These are phyloP conservation scores for Themeda triandra DNA, from an alignment of 176 grass and related monocot genomes.

Conservation along the genomic window DNA sequence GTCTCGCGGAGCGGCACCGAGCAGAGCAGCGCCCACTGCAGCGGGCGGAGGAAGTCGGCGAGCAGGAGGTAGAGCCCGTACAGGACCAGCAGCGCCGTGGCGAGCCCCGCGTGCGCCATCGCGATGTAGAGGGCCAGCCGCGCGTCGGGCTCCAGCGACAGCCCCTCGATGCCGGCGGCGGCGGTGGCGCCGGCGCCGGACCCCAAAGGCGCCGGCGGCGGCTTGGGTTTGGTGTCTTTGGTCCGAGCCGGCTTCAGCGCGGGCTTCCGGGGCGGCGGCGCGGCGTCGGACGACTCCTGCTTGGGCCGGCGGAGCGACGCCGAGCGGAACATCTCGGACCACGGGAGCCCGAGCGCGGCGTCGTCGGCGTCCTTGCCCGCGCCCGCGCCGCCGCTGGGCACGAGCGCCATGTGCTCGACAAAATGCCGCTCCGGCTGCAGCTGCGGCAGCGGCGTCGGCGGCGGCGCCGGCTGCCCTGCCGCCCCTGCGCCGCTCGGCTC, in stretches of 20 bases:
- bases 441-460: no score
- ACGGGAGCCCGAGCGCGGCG: conserved; percentile 42
- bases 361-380: conserved; percentile 20
- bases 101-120: conserved; percentile 94
- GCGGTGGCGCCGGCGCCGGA: neutral
- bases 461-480: neutral
- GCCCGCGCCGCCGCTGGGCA: conserved; percentile 37
- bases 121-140: conserved; percentile 92
- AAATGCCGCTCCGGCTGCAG: conserved; percentile 34
- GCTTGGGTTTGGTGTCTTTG: neutral
- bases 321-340: conserved; percentile 97
- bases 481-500: conserved; percentile 6
- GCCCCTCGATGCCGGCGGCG: conserved; percentile 22
- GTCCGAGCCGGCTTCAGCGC: neutral
- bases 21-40: conserved; percentile 96
- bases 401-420: conserved; percentile 58
- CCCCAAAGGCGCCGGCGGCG: neutral
- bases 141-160: conserved; percentile 35
- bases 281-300: neutral
- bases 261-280: neutral
- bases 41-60: conserved; percentile 93
- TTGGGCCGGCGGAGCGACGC: conserved; percentile 51
- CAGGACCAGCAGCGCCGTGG: conserved; percentile 67
- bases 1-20: conserved; percentile 92
- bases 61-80: conserved; percentile 86